Conservation (phyloP, 2,329 filamentous ascomycete genomes). For the Myriosclerotinia duriaeana region DNA sequence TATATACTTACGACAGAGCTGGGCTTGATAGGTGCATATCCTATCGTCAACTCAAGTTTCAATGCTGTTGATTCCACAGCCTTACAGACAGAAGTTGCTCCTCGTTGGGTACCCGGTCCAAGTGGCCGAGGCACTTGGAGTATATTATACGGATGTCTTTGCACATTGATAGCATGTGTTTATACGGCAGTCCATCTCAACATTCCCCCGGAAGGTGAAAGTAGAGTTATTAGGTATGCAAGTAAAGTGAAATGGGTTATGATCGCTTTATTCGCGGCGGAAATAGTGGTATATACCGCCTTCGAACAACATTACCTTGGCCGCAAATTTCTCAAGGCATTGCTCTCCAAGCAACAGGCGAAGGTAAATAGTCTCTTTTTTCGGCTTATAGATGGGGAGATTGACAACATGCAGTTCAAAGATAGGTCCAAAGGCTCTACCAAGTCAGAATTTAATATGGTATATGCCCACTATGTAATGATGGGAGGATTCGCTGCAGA, state of each 20-base stretch:
- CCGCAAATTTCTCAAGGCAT: constrained; percentile 13
- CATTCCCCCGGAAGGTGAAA: constrained; percentile 14
- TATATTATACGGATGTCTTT: constrained; percentile 21
- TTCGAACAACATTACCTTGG: constrained; percentile 22
- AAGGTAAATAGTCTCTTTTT: background rate
- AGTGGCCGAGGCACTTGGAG: background rate
- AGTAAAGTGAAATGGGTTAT: constrained; percentile 26
- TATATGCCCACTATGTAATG: constrained; percentile 22
- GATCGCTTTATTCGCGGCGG: constrained; percentile 22
- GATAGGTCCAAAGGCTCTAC: background rate
- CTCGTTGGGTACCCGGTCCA: background rate
- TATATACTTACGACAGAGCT: background rate
- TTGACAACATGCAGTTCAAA: background rate
- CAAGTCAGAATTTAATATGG: constrained; percentile 14
- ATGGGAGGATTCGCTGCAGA: constrained; percentile 26
- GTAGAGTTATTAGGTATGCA: background rate
- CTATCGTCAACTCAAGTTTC: background rate
- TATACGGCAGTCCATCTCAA: constrained; percentile 28
- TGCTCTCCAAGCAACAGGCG: background rate
- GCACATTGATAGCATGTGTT: constrained; percentile 24
- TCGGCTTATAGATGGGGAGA: too few species aligned
- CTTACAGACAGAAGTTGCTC: background rate
- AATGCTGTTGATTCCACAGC: background rate
- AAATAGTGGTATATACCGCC: constrained; percentile 23
- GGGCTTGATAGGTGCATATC: background rate